Evolutionary conservation across 345 rosid species (phyloP).

Genomic region (Ricinus communis): DNA sequence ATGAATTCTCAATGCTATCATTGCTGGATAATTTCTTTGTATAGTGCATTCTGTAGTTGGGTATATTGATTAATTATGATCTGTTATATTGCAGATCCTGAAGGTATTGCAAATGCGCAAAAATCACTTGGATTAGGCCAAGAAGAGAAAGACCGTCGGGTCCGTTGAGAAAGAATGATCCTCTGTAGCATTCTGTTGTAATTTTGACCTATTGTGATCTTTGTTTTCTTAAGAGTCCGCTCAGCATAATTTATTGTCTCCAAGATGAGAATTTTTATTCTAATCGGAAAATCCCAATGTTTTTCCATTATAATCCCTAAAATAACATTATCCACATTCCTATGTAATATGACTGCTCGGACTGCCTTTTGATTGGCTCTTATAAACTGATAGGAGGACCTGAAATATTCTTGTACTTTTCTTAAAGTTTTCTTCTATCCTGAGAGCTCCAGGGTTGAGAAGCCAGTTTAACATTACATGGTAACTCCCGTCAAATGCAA

Average conservation of each 20-base stretch:
- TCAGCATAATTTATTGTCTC: neutral
- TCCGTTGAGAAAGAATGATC: slow-evolving; percentile 41
- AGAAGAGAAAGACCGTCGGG: slow-evolving; percentile 82
- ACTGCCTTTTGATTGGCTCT: too few species aligned
- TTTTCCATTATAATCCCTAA: too few species aligned
- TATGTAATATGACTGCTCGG: too few species aligned
- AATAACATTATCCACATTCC: too few species aligned
- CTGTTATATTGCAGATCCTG: slow-evolving; percentile 59
- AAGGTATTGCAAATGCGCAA: slow-evolving; percentile 93
- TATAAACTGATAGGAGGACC: too few species aligned
- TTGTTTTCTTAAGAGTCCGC: slow-evolving; percentile 1
- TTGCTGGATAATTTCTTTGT: neutral
- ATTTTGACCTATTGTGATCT: slow-evolving; percentile 2
- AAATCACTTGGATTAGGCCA: slow-evolving; percentile 92
- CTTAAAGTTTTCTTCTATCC: too few species aligned
- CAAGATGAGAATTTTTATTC: neutral
- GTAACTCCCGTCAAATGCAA: too few species aligned
- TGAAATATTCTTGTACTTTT: too few species aligned
- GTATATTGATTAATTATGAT: neutral
- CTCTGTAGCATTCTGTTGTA: neutral
- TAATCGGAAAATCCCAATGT: neutral
- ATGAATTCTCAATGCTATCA: neutral
- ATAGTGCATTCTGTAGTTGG: neutral
- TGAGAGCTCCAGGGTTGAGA: too few species aligned
- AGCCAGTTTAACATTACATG: too few species aligned